phyloP scores from a whole-genome alignment of 1,284 basidiomycete genomes.

The Puccinia polysora region DNA sequence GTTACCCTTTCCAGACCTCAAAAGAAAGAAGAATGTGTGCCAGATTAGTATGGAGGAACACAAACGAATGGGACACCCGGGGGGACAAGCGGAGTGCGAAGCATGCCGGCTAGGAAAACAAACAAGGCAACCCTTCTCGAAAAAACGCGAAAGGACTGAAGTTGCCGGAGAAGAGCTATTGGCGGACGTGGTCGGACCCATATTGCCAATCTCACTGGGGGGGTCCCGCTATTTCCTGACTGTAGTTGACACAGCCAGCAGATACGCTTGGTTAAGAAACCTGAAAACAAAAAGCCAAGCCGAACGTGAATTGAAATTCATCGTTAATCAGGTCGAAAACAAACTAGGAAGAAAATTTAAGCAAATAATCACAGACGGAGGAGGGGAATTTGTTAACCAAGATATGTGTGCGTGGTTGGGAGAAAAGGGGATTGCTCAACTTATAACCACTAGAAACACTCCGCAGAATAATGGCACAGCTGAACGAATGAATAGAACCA shows the following conservation, averaged over 20 bases:
- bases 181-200: slow-evolving; percentile 15
- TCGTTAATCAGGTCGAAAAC: slow-evolving; percentile 1
- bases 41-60: neutral
- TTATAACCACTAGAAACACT: slow-evolving; percentile 12
- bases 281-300: neutral
- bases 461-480: slow-evolving; percentile 14
- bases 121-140: neutral
- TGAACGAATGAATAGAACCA: neutral
- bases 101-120: slow-evolving; percentile 14
- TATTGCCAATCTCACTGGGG: slow-evolving; percentile 17
- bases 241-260: slow-evolving; percentile 13
- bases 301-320: neutral
- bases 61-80: neutral
- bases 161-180: neutral
- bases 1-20: neutral
- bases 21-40: neutral
- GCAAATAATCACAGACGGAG: slow-evolving; percentile 15
- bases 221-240: slow-evolving; percentile 4
- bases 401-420: neutral
- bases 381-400: slow-evolving; percentile 10
- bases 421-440: neutral
- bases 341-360: neutral
- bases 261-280: neutral
- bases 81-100: neutral
- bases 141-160: neutral